These are phyloP conservation scores for Eucalyptus fibrosa DNA, from an alignment of 345 rosid species.

Conservation along the genomic window DNA sequence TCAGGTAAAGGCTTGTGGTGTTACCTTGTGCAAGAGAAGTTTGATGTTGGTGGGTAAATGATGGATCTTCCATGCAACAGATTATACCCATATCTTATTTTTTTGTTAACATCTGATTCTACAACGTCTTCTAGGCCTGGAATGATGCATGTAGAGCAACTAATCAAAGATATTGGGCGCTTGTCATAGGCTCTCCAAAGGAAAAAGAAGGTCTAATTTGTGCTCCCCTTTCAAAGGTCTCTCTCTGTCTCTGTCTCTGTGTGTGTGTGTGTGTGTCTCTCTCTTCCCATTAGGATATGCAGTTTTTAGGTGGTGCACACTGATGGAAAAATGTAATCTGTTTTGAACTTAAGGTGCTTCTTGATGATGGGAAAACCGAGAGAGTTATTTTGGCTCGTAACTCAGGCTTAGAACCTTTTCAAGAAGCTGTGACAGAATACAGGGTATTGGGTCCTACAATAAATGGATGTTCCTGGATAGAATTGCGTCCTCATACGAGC, in stretches of 20 bases:
- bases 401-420: conserved; percentile 63
- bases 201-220: conserved; percentile 66
- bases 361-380: conserved; percentile 89
- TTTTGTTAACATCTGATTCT: not conserved
- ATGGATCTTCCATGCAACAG: not conserved
- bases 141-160: conserved; percentile 60
- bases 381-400: conserved; percentile 60
- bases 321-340: not conserved
- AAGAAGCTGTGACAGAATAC: conserved; percentile 77
- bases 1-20: conserved; percentile 29
- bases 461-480: conserved; percentile 93
- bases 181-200: conserved; percentile 82
- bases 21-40: not conserved
- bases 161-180: conserved; percentile 76
- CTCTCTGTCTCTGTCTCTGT: not conserved
- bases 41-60: not conserved
- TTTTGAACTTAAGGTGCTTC: conserved; percentile 38
- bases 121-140: conserved; percentile 43
- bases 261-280: not conserved
- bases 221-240: conserved; percentile 83
- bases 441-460: conserved; percentile 75
- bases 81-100: not conserved
- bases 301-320: not conserved
- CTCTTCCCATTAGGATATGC: not conserved
- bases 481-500: conserved; percentile 65